phyloP scores from a whole-genome alignment of 108 stramenopile species.

The Nannochloropsis gaditana region DNA sequence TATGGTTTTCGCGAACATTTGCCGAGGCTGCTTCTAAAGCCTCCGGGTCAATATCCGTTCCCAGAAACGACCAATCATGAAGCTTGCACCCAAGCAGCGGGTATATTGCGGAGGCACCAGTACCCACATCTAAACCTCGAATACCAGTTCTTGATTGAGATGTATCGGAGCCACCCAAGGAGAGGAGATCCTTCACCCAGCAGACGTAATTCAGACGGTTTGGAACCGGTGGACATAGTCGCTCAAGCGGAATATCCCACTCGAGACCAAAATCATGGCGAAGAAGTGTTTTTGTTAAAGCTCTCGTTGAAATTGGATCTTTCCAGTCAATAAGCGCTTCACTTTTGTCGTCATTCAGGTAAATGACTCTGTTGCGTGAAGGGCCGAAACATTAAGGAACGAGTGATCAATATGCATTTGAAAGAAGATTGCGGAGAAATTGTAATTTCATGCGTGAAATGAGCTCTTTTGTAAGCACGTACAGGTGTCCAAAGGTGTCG shows the following conservation, averaged over 20 bases:
- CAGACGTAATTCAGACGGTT: conserved; percentile 79
- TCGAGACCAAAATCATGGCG: conserved; percentile 60
- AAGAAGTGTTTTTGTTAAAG: conserved; percentile 72
- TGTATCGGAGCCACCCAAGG: conserved; percentile 21
- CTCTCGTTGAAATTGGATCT: conserved; percentile 43
- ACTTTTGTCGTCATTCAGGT: conserved; percentile 39
- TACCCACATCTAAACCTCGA: conserved; percentile 75
- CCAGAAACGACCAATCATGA: conserved; percentile 60
- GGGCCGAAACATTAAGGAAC: too few species aligned
- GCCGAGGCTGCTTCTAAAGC: conserved; percentile 61
- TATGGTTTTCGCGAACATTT: conserved; percentile 67
- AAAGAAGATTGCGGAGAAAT: too few species aligned
- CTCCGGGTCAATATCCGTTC: conserved; percentile 75
- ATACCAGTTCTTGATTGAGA: background rate
- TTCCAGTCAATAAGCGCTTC: conserved; percentile 38
- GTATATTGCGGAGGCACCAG: conserved; percentile 78
- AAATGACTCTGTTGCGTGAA: background rate
- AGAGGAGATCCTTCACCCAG: conserved; percentile 69
- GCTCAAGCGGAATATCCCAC: conserved; percentile 63
- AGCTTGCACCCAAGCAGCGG: conserved; percentile 60
- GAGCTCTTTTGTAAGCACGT: background rate
- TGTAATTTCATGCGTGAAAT: too few species aligned
- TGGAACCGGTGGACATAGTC: conserved; percentile 80
- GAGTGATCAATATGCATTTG: too few species aligned
- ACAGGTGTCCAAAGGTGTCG: conserved; percentile 21